Evolutionary conservation across 805 yeast species (phyloP).

Genomic region (Candida khao-thaluensis): DNA sequence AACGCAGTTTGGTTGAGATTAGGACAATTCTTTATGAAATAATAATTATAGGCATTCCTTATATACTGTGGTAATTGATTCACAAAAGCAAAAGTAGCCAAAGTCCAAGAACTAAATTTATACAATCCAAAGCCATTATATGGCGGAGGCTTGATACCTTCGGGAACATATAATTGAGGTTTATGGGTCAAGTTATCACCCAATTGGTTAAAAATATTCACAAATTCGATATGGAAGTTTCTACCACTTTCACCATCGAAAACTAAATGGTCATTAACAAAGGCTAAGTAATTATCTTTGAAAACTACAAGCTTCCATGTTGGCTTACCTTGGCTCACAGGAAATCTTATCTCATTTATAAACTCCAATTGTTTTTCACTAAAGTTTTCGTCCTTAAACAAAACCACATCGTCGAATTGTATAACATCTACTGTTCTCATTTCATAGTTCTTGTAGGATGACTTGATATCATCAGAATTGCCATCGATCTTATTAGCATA

Average conservation of each 20-base stretch:
- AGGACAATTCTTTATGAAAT: constrained; percentile 7
- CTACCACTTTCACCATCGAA: constrained; percentile 35
- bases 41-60: constrained; percentile 1
- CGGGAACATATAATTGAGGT: not conserved
- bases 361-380: constrained; percentile 14
- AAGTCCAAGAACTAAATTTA: not conserved
- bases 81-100: not conserved
- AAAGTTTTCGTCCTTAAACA: constrained; percentile 11
- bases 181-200: not conserved
- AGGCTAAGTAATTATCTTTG: constrained; percentile 19
- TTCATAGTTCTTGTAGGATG: constrained; percentile 13
- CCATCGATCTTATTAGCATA: no score
- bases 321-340: constrained; percentile 13
- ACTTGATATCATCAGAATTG: constrained; percentile 8
- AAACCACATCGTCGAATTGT: constrained; percentile 22
- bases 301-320: constrained; percentile 24
- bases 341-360: constrained; percentile 12
- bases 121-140: not conserved
- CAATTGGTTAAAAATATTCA: not conserved
- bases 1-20: constrained; percentile 8
- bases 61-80: not conserved
- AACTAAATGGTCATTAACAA: constrained; percentile 28
- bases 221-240: constrained; percentile 5
- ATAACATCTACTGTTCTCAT: constrained; percentile 19
- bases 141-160: not conserved